These are phyloP conservation scores for Pyronema omphalodes DNA, from an alignment of 495 filamentous ascomycete species.

Conservation along the genomic window DNA sequence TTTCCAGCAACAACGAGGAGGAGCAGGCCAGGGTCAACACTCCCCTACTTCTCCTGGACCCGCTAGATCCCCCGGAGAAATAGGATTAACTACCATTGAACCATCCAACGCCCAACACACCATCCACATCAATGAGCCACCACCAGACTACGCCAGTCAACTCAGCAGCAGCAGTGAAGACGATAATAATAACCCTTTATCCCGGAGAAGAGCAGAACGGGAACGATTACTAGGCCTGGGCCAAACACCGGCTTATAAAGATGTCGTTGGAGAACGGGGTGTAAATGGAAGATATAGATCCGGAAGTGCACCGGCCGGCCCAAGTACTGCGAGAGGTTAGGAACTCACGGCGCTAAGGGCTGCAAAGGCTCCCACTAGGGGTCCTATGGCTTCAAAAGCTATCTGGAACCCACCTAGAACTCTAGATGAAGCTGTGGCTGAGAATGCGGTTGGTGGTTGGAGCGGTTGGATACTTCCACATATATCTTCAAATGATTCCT, in stretches of 20 bases:
- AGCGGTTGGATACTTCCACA: too few relatives aligned
- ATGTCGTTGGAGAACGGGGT: slow-evolving; percentile 16
- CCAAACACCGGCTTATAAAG: slow-evolving; percentile 20
- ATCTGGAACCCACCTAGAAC: too few relatives aligned
- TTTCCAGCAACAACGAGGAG: slow-evolving; percentile 35
- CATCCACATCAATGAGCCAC: slow-evolving; percentile 9
- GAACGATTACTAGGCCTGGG: slow-evolving; percentile 11
- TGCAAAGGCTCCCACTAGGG: too few relatives aligned
- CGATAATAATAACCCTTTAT: slow-evolving; percentile 10
- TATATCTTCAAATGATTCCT: too few relatives aligned
- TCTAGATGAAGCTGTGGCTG: too few relatives aligned
- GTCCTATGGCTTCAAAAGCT: too few relatives aligned
- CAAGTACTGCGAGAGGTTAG: slow-evolving; percentile 3
- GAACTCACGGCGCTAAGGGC: too few relatives aligned
- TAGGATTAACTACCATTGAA: slow-evolving; percentile 57
- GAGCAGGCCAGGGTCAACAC: slow-evolving; percentile 12
- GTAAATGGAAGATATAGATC: slow-evolving; percentile 10
- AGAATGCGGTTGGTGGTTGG: too few relatives aligned
- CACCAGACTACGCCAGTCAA: slow-evolving; percentile 18
- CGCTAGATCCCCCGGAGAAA: slow-evolving; percentile 82
- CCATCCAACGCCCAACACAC: slow-evolving; percentile 8
- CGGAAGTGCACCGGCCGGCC: slow-evolving; percentile 21
- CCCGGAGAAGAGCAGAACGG: slow-evolving; percentile 10
- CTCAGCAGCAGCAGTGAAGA: slow-evolving; percentile 10
- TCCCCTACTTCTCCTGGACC: slow-evolving; percentile 71